These are phyloP conservation scores for Alternaria viburni DNA, from an alignment of 2,329 filamentous ascomycete species.

Conservation along the genomic window DNA sequence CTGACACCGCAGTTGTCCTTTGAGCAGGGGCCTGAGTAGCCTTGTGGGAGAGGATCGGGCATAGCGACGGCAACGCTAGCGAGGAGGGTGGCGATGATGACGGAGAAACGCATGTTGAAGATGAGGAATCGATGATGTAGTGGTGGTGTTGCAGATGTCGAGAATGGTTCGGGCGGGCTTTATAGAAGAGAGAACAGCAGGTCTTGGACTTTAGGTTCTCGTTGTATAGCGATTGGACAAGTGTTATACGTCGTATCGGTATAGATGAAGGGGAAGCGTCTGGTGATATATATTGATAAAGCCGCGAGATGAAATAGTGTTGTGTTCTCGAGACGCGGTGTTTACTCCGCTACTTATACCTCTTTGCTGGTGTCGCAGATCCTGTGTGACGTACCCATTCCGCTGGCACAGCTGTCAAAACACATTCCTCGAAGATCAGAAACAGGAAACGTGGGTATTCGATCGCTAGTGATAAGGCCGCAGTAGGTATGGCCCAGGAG, in stretches of 20 bases:
- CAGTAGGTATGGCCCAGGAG: neutral
- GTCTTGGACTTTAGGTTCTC: neutral
- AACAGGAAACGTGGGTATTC: constrained; percentile 5
- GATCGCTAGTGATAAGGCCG: constrained; percentile 3
- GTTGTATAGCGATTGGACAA: neutral
- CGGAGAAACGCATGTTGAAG: constrained; percentile 19
- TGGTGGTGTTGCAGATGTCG: neutral
- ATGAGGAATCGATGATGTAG: neutral
- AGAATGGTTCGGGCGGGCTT: neutral
- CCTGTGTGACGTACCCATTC: neutral
- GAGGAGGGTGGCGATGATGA: constrained; percentile 20
- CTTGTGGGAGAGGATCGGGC: constrained; percentile 31
- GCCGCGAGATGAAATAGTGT: neutral
- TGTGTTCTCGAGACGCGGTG: neutral
- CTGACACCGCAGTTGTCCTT: constrained; percentile 17
- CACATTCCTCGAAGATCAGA: constrained; percentile 6
- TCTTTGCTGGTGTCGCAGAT: neutral
- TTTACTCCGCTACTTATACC: neutral
- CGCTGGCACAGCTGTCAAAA: constrained; percentile 2
- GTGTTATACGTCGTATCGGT: neutral
- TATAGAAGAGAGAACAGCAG: neutral
- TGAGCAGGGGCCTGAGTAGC: constrained; percentile 26
- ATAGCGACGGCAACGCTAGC: constrained; percentile 24
- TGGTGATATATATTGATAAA: neutral
- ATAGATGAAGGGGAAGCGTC: neutral